Evolutionary conservation across 768 basidiomycete genomes (phyloP).

Genomic region (Tubosaeta brunneosetosa): DNA sequence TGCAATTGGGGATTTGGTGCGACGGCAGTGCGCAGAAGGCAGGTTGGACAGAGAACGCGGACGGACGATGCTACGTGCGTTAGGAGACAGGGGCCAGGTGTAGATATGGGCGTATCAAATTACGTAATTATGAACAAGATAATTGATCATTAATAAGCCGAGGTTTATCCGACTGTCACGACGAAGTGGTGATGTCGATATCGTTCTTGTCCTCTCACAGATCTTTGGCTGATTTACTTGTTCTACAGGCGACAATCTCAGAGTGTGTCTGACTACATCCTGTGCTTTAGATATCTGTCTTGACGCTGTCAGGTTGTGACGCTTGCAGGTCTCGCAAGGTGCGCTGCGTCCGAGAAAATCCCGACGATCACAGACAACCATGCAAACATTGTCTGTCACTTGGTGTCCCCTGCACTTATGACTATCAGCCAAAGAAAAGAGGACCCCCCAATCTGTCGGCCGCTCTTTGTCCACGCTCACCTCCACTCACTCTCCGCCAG

Average conservation of each 20-base stretch:
- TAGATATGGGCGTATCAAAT: conserved; percentile 9
- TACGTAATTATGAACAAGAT: conserved; percentile 3
- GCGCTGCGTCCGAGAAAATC: conserved; percentile 74
- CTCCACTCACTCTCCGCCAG: conserved; percentile 31
- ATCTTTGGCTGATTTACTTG: conserved; percentile 33
- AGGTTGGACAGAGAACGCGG: conserved; percentile 18
- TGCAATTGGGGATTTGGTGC: conserved; percentile 36
- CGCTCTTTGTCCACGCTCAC: neutral
- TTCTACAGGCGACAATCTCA: conserved; percentile 74
- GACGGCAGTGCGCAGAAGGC: conserved; percentile 23
- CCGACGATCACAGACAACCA: conserved; percentile 68
- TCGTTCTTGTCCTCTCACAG: conserved; percentile 16
- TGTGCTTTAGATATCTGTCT: conserved; percentile 20
- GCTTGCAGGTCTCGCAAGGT: conserved; percentile 86
- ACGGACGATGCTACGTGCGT: conserved; percentile 17
- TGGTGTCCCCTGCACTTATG: conserved; percentile 82
- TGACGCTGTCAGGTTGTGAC: conserved; percentile 61
- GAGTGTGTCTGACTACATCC: conserved; percentile 45
- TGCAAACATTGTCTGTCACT: conserved; percentile 87
- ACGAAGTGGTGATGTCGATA: conserved; percentile 35
- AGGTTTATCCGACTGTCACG: conserved; percentile 48
- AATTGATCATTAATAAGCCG: conserved; percentile 34
- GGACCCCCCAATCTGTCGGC: conserved; percentile 88
- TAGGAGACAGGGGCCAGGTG: conserved; percentile 10
- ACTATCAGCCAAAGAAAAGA: conserved; percentile 90